Conservation (phyloP, 768 basidiomycete species). For the Suillus lakei region DNA sequence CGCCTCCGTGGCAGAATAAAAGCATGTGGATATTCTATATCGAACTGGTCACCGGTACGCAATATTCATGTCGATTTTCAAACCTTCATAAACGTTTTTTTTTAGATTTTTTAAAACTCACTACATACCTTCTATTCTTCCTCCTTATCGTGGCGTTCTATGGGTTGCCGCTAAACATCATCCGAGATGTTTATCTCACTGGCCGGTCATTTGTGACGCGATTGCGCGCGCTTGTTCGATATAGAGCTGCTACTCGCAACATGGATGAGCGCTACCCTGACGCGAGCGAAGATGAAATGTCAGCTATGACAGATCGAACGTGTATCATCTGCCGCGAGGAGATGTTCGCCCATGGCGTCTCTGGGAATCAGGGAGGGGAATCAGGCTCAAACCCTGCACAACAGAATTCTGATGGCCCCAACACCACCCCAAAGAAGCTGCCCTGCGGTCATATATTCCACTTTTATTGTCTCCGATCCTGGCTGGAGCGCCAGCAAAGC, state of each 20-base stretch:
- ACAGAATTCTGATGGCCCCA: constrained; percentile 66
- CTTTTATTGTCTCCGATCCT: constrained; percentile 94
- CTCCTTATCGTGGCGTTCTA: constrained; percentile 92
- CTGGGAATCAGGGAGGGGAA: constrained; percentile 22
- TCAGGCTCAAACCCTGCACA: constrained; percentile 27
- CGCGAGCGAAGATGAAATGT: constrained; percentile 85
- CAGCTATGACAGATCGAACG: constrained; percentile 81
- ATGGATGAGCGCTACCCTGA: constrained; percentile 97
- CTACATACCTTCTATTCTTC: constrained; percentile 94
- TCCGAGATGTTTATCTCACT: constrained; percentile 96
- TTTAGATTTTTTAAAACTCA: constrained; percentile 89
- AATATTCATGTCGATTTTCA: constrained; percentile 6
- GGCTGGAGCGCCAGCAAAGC: constrained; percentile 98
- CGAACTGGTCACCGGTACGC: constrained; percentile 85
- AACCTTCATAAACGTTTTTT: constrained; percentile 13
- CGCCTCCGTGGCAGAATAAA: constrained; percentile 96
- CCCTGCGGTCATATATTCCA: constrained; percentile 99
- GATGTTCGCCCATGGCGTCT: constrained; percentile 59
- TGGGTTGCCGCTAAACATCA: constrained; percentile 93
- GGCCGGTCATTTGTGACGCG: constrained; percentile 90
- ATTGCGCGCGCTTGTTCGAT: constrained; percentile 86
- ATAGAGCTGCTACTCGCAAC: constrained; percentile 91
- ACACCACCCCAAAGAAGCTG: constrained; percentile 95
- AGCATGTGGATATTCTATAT: constrained; percentile 97
- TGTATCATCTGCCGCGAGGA: constrained; percentile 99